These are phyloP conservation scores for Trichoderma endophyticum DNA, from an alignment of 2,329 filamentous ascomycete genomes.

Conservation along the genomic window DNA sequence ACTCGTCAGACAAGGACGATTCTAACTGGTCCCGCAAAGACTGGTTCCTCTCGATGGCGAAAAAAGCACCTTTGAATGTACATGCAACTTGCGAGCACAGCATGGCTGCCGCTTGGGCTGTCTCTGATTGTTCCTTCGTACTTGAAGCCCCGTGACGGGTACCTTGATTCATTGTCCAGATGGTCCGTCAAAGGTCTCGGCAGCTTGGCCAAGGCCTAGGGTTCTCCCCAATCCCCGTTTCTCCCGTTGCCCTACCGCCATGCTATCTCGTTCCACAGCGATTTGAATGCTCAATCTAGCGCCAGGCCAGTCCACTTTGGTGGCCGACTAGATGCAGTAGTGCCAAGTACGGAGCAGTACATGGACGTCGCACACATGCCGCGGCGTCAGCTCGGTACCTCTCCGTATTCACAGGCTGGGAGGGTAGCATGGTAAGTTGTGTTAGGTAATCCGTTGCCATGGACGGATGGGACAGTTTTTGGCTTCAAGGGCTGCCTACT, in stretches of 20 bases:
- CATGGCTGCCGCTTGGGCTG: background rate
- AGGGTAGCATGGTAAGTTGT: background rate
- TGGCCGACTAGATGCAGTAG: conserved; percentile 5
- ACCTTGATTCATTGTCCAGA: background rate
- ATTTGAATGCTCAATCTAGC: conserved; percentile 17
- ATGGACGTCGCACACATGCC: background rate
- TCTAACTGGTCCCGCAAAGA: background rate
- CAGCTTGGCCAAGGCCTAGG: conserved; percentile 11
- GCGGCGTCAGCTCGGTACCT: conserved; percentile 4
- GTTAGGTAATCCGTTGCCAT: background rate
- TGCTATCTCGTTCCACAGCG: conserved; percentile 17
- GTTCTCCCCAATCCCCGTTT: conserved; percentile 12
- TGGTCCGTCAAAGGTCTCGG: background rate
- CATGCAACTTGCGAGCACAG: background rate
- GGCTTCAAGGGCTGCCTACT: background rate
- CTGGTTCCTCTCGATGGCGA: background rate
- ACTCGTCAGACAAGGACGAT: background rate
- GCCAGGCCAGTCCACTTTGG: conserved; percentile 10
- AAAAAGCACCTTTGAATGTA: background rate
- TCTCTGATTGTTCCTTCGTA: background rate
- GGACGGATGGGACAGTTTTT: background rate
- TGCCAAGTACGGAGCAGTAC: background rate
- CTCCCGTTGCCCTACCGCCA: conserved; percentile 20
- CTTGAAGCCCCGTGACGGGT: background rate
- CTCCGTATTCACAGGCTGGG: background rate